phyloP scores from a whole-genome alignment of 441 rosid species.

The Rhodomyrtus psidioides region DNA sequence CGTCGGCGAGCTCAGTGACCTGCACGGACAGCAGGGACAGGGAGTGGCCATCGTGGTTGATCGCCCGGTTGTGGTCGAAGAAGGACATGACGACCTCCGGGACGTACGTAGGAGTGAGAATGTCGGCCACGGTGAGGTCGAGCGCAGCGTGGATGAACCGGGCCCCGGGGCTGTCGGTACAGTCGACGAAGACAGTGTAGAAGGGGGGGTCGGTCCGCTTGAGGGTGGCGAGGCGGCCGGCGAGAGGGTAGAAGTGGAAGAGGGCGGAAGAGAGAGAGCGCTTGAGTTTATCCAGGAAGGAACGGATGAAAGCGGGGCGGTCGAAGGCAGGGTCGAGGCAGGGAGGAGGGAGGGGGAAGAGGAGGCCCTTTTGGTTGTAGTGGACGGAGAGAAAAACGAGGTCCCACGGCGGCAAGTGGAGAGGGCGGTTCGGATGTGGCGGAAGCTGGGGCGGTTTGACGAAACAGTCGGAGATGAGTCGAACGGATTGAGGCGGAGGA shows the following conservation, averaged over 20 bases:
- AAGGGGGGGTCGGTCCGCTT: slow-evolving; percentile 20
- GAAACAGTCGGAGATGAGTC: slow-evolving; percentile 35
- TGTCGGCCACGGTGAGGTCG: slow-evolving; percentile 30
- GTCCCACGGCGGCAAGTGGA: slow-evolving; percentile 51
- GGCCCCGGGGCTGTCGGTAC: slow-evolving; percentile 53
- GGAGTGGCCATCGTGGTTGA: slow-evolving; percentile 55
- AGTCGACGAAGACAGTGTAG: slow-evolving; percentile 38
- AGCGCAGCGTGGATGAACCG: slow-evolving; percentile 40
- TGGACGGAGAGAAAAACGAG: slow-evolving; percentile 47
- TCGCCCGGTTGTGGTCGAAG: slow-evolving; percentile 50
- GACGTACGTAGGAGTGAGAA: slow-evolving; percentile 41
- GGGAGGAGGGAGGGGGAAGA: slow-evolving; percentile 37
- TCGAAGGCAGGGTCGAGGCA: background rate
- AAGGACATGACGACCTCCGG: slow-evolving; percentile 50
- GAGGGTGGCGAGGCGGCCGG: slow-evolving; percentile 42
- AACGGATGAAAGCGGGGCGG: slow-evolving; percentile 14
- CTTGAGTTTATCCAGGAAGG: slow-evolving; percentile 29
- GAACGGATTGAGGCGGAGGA: slow-evolving; percentile 7
- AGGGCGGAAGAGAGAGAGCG: slow-evolving; percentile 48
- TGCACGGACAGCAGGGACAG: slow-evolving; percentile 39
- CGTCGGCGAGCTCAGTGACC: slow-evolving; percentile 56
- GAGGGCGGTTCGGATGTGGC: slow-evolving; percentile 31
- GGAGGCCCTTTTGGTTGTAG: slow-evolving; percentile 64
- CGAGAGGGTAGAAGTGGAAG: slow-evolving; percentile 63
- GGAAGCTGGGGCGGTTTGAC: slow-evolving; percentile 26